phyloP scores from a whole-genome alignment of 176 grass and related monocot genomes.

The Aegilops longissima region DNA sequence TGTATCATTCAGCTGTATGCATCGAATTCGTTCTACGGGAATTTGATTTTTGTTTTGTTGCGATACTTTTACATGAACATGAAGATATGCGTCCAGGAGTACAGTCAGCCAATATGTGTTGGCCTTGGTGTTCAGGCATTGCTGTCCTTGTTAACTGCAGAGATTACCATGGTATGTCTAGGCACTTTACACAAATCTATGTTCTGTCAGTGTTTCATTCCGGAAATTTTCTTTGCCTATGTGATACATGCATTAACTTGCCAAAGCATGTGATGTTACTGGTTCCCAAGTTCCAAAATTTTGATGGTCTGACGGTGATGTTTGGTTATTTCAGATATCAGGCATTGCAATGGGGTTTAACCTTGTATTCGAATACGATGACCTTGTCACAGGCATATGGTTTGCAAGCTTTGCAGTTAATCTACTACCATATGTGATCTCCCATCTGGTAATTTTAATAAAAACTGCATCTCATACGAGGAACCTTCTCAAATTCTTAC shows the following conservation, averaged over 20 bases:
- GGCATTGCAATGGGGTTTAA: conserved; percentile 89
- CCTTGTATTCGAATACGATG: conserved; percentile 67
- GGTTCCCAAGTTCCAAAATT: conserved; percentile 2
- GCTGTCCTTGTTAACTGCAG: conserved; percentile 77
- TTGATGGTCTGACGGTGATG: conserved; percentile 16
- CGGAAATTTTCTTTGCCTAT: not conserved
- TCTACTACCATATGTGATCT: conserved; percentile 66
- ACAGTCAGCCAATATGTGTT: conserved; percentile 71
- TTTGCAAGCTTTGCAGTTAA: conserved; percentile 63
- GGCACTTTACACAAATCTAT: not conserved
- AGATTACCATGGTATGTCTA: conserved; percentile 77
- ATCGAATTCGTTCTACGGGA: conserved; percentile 15
- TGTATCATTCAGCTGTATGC: not conserved
- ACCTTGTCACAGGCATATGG: conserved; percentile 73
- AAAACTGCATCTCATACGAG: not conserved
- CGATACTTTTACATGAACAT: conserved; percentile 31
- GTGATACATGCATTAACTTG: not conserved
- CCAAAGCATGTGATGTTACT: not conserved
- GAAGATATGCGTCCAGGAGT: conserved; percentile 86
- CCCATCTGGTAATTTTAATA: conserved; percentile 59
- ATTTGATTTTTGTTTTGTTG: conserved; percentile 30
- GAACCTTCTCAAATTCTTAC: conserved; percentile 24
- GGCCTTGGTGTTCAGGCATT: conserved; percentile 78
- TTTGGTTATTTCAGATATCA: conserved; percentile 81
- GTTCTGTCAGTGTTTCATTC: conserved; percentile 36